These are phyloP conservation scores for Colletotrichum neosansevieriae DNA, from an alignment of 2,329 filamentous ascomycete species.

Conservation along the genomic window DNA sequence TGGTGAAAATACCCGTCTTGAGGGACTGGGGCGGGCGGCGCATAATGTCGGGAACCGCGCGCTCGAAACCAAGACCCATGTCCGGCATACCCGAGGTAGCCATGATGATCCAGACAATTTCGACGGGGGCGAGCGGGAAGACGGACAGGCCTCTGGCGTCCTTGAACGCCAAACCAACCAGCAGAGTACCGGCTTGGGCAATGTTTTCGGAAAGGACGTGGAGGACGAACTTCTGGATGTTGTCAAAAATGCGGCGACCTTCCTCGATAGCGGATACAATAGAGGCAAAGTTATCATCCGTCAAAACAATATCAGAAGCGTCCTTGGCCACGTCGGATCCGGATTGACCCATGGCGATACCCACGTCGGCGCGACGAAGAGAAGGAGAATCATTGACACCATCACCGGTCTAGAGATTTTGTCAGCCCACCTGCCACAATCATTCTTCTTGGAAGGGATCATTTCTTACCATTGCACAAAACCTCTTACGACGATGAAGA, in stretches of 20 bases:
- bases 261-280: constrained; percentile 74
- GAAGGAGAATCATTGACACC: constrained; percentile 75
- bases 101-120: constrained; percentile 80
- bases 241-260: constrained; percentile 74
- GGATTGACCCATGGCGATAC: constrained; percentile 74
- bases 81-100: constrained; percentile 75
- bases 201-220: constrained; percentile 72
- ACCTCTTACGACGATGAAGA: constrained; percentile 70
- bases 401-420: constrained; percentile 66
- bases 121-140: constrained; percentile 73
- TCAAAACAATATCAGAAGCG: constrained; percentile 71
- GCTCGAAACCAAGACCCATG: constrained; percentile 76
- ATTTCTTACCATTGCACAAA: constrained; percentile 63
- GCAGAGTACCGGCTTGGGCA: constrained; percentile 71
- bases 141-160: constrained; percentile 69
- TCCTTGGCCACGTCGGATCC: constrained; percentile 74
- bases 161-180: constrained; percentile 75
- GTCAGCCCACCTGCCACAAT: neutral
- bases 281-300: constrained; percentile 74
- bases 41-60: constrained; percentile 72
- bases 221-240: constrained; percentile 74
- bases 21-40: constrained; percentile 63
- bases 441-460: too few relatives aligned
- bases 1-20: constrained; percentile 65
- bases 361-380: constrained; percentile 72